Conservation (phyloP, 2,329 filamentous ascomycete genomes). For the Claviceps fusiformis region DNA sequence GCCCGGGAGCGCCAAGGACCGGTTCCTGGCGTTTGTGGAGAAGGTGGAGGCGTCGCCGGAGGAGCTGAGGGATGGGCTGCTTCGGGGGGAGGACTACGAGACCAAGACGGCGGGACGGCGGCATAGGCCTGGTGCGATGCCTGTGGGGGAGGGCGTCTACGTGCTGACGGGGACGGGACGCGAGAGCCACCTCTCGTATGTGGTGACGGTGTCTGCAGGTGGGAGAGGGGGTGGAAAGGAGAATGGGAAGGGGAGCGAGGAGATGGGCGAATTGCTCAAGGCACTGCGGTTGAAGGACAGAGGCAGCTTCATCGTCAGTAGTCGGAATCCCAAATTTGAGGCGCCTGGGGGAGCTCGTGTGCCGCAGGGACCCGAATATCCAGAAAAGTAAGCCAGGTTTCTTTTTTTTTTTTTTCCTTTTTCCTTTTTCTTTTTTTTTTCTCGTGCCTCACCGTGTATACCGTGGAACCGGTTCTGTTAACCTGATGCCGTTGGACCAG, state of each 20-base stretch:
- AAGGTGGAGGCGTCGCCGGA: conserved; percentile 53
- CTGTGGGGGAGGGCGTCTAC: conserved; percentile 77
- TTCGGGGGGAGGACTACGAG: conserved; percentile 52
- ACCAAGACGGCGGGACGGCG: conserved; percentile 64
- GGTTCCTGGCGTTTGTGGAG: conserved; percentile 74
- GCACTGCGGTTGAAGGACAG: conserved; percentile 52
- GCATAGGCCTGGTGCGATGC: conserved; percentile 54
- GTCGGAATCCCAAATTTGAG: conserved; percentile 63
- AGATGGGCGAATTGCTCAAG: conserved; percentile 58
- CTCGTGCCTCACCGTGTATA: no score
- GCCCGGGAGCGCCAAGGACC: conserved; percentile 52
- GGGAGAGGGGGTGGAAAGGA: background rate
- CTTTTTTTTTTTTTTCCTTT: background rate
- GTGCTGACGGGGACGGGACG: conserved; percentile 60
- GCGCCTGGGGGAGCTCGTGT: conserved; percentile 51
- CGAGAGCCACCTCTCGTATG: conserved; percentile 66
- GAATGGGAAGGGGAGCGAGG: no score
- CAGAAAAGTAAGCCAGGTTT: conserved; percentile 46
- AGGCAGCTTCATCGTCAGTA: conserved; percentile 55
- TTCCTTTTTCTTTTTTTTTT: no score
- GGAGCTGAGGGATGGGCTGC: conserved; percentile 59
- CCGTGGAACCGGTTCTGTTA: background rate
- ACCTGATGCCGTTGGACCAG: conserved; percentile 21
- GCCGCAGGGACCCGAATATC: conserved; percentile 53
- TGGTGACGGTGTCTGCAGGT: conserved; percentile 45